Conservation (phyloP, 345 rosid species). For the Turnera subulata region DNA sequence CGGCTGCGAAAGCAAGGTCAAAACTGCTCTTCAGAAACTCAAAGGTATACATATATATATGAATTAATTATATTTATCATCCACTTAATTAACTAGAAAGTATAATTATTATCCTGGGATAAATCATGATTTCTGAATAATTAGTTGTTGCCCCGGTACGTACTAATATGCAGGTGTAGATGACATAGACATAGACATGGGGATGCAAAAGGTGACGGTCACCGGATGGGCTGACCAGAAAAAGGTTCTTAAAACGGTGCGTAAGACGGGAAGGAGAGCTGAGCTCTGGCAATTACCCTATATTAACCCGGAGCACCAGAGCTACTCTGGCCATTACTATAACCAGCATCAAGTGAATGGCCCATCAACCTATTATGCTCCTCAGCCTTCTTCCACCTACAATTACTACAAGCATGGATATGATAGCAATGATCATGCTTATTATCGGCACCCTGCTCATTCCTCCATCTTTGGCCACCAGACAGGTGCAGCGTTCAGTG, state of each 20-base stretch:
- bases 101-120: too few species aligned
- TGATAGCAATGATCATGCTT: conserved; percentile 39
- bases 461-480: conserved; percentile 53
- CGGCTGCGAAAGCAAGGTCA: conserved; percentile 76
- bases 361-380: conserved; percentile 38
- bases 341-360: conserved; percentile 64
- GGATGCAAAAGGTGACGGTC: conserved; percentile 71
- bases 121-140: too few species aligned
- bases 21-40: conserved; percentile 49
- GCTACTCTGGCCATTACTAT: conserved; percentile 26
- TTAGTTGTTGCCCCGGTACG: too few species aligned
- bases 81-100: background rate
- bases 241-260: conserved; percentile 62
- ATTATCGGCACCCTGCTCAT: conserved; percentile 42
- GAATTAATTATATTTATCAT: background rate
- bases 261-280: conserved; percentile 71
- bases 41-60: too few species aligned
- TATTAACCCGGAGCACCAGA: conserved; percentile 44
- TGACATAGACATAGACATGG: conserved; percentile 63
- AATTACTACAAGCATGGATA: conserved; percentile 88
- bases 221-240: conserved; percentile 79
- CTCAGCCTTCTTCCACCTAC: conserved; percentile 66
- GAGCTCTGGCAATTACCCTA: conserved; percentile 88
- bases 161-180: conserved; percentile 56
- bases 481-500: conserved; percentile 65